Conservation (phyloP, 768 basidiomycete genomes). For the Serendipita indica region DNA sequence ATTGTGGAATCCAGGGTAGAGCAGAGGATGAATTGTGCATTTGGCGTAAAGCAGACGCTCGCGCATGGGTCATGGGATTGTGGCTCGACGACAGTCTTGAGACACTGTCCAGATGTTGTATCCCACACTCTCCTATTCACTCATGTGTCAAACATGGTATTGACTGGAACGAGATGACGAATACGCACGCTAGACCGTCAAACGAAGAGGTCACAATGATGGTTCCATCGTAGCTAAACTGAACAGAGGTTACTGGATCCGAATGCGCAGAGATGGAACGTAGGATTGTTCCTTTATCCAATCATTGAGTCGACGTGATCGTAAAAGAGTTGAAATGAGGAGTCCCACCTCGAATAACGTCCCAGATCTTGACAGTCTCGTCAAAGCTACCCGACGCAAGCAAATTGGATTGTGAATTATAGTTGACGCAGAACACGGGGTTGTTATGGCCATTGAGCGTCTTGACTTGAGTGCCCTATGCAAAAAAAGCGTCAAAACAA, state of each 20-base stretch:
- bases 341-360: slow-evolving; percentile 64
- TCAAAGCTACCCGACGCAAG: slow-evolving; percentile 91
- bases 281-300: slow-evolving; percentile 52
- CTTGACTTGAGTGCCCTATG: slow-evolving; percentile 44
- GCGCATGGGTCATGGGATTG: slow-evolving; percentile 71
- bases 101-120: slow-evolving; percentile 88
- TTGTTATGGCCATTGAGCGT: slow-evolving; percentile 76
- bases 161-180: slow-evolving; percentile 4
- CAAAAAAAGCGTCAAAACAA: slow-evolving; percentile 3
- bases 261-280: slow-evolving; percentile 90
- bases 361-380: slow-evolving; percentile 95
- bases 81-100: slow-evolving; percentile 96
- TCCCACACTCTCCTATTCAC: slow-evolving; percentile 85
- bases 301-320: background rate
- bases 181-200: slow-evolving; percentile 86
- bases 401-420: slow-evolving; percentile 77
- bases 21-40: slow-evolving; percentile 76
- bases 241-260: slow-evolving; percentile 88
- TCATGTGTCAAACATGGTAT: slow-evolving; percentile 3
- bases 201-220: slow-evolving; percentile 89
- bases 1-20: slow-evolving; percentile 92
- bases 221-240: slow-evolving; percentile 89
- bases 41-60: slow-evolving; percentile 82
- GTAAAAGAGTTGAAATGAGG: background rate
- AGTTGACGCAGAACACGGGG: slow-evolving; percentile 88